phyloP scores from a whole-genome alignment of 495 filamentous ascomycete genomes.

The Aspergillus haitiensis region DNA sequence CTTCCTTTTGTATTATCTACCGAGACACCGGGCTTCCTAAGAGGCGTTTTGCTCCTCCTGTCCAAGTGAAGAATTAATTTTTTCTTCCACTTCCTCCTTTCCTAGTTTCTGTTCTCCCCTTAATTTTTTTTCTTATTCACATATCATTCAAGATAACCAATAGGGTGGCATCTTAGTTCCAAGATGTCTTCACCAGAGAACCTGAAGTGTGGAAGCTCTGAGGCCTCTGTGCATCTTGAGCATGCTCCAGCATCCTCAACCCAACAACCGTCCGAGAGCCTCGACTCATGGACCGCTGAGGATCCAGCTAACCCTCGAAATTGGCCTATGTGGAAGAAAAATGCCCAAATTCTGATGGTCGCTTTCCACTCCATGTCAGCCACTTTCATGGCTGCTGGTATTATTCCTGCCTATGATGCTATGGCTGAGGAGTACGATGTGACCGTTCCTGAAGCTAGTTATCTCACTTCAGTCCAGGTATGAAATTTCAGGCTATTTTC shows the following conservation, averaged over 20 bases:
- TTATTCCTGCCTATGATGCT: constrained; percentile 33
- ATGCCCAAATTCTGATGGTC: constrained; percentile 38
- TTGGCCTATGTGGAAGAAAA: constrained; percentile 36
- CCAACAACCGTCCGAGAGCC: constrained; percentile 3
- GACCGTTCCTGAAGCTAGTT: constrained; percentile 31
- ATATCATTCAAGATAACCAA: not conserved
- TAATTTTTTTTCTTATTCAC: not conserved
- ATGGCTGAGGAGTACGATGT: constrained; percentile 31
- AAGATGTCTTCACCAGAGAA: constrained; percentile 2
- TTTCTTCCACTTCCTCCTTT: not conserved
- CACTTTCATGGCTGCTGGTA: constrained; percentile 39
- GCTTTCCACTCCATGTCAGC: constrained; percentile 38
- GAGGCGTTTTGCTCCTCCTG: not conserved
- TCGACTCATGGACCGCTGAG: not conserved
- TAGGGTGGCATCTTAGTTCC: not conserved
- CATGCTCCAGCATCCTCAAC: constrained; percentile 11
- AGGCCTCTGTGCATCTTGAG: constrained; percentile 23
- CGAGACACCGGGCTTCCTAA: not conserved
- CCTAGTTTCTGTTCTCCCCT: not conserved
- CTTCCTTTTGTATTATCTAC: not conserved
- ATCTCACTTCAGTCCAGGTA: constrained; percentile 35
- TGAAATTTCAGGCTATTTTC: not conserved
- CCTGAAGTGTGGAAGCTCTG: constrained; percentile 11
- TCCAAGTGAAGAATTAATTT: not conserved
- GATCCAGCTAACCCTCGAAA: constrained; percentile 28